Base-by-base conservation (phyloP, 192 early-diverging fungal species). In the Coemansia sp. region DNA sequence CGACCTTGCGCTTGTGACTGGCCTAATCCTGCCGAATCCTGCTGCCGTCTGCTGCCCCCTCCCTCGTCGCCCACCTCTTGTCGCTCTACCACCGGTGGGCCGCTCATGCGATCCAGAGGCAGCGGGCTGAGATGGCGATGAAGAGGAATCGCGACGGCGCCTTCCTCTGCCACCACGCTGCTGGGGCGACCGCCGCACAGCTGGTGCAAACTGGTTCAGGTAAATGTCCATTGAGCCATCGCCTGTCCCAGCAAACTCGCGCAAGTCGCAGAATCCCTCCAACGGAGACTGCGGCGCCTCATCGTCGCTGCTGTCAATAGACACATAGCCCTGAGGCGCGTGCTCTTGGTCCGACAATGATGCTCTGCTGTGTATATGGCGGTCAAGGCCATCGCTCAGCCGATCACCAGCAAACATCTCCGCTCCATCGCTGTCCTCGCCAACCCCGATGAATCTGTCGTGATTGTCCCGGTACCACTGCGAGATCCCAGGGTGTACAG, bases 191-290 rank as follows among this genome's bases (percentile, higher is more conserved):
- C 14, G 62, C 28, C 45, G 42, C 59, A 42, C 31, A 6, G 48
- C 24, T 21, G 33, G 62, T 5, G 33, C 69, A 53, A 81, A 81
- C 60, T 81, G 78, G 45, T 75, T 69, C 26, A 68, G 42, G 50
- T 81, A 81, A 40, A 81, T 59, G 36, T 66, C 67, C 16, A 68
- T 58, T 9, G 66, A 65, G 26, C 26, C 24, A 6, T 28, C 38
- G 37, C 58, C 48, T 16, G 45, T 57, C 14, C 50, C 59, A 6
- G 36, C 28, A 31, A 53, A 13, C 3, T 60, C 35, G 9, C 70
- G 66, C 63, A 81, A 39, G 48, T 73, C 66, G 66, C 73, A 81
- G 63, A 81, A 81, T 4, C 78, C 78, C 40, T 81, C 78, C 28
- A 81, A 63, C 37, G 78, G 78, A 31, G 78, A 81, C 35, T 66